A percentile compares a stretch with the other conserved stretches of the same genome.
Conservation (phyloP, 2,329 filamentous ascomycete species). For the Pestalotiopsis sp. region DNA sequence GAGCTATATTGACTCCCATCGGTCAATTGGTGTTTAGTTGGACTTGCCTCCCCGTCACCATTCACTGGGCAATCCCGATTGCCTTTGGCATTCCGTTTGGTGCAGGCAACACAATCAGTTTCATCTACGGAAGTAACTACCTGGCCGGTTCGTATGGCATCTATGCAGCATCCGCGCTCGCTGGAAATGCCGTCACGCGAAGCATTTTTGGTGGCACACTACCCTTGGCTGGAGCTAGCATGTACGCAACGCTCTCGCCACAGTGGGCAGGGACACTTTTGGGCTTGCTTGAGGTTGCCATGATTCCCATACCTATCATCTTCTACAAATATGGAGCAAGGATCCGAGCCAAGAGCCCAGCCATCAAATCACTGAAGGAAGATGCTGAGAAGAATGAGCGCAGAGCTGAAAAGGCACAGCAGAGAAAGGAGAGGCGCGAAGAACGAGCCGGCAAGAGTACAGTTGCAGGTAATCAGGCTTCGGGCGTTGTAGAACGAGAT, state of each 20-base stretch:
- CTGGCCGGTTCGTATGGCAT: slow-evolving; percentile 78
- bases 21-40: slow-evolving; percentile 88
- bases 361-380: slow-evolving; percentile 48
- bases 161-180: slow-evolving; percentile 79
- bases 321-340: slow-evolving; percentile 68
- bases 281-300: slow-evolving; percentile 70
- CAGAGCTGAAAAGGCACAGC: slow-evolving; percentile 33
- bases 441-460: slow-evolving; percentile 6
- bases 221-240: slow-evolving; percentile 72
- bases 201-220: slow-evolving; percentile 76
- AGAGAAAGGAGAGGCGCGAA: slow-evolving; percentile 20
- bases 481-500: not conserved
- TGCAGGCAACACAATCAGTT: slow-evolving; percentile 74
- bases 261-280: slow-evolving; percentile 81
- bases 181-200: slow-evolving; percentile 76
- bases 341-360: slow-evolving; percentile 54
- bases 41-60: slow-evolving; percentile 76
- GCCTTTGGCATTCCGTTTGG: slow-evolving; percentile 81
- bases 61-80: slow-evolving; percentile 83
- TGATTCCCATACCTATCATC: slow-evolving; percentile 79
- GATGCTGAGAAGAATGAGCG: slow-evolving; percentile 45
- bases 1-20: slow-evolving; percentile 71
- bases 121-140: slow-evolving; percentile 84
- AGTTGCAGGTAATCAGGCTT: slow-evolving; percentile 11
- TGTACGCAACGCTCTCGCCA: slow-evolving; percentile 71